A percentile compares a stretch with the other conserved stretches of the same genome.
Conservation (phyloP, 495 filamentous ascomycete species). For the Schizothecium vesticola region DNA sequence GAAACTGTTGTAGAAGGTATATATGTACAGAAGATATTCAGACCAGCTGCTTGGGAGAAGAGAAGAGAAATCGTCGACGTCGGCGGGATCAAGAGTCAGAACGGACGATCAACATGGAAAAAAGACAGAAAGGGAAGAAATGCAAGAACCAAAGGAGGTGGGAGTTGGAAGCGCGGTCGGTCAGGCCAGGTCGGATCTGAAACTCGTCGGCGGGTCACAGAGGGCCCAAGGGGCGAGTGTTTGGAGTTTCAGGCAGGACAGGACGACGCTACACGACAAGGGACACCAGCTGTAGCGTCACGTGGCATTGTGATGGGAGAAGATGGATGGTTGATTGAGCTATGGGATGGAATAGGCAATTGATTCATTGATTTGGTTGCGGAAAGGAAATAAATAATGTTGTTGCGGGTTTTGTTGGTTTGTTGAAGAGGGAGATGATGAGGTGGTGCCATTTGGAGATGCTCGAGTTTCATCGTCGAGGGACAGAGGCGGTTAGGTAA, state of each 20-base stretch:
- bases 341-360: not conserved
- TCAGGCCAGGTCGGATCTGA: constrained; percentile 2
- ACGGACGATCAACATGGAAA: not conserved
- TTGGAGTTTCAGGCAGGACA: not conserved
- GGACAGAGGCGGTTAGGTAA: not conserved
- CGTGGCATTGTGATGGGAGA: not conserved
- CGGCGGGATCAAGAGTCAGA: not conserved
- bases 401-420: not conserved
- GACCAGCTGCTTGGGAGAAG: constrained; percentile 17
- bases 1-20: not conserved
- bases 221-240: not conserved
- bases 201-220: constrained; percentile 1
- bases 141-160: not conserved
- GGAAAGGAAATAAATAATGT: not conserved
- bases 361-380: not conserved
- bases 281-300: not conserved
- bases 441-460: not conserved
- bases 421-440: not conserved
- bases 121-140: not conserved
- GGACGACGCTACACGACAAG: not conserved
- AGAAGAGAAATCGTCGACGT: not conserved
- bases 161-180: not conserved
- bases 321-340: not conserved
- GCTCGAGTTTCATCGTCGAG: not conserved
- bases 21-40: constrained; percentile 14